Evolutionary conservation across 257 asterid species (phyloP).

Genomic region (Nicotiana sylvestris): DNA sequence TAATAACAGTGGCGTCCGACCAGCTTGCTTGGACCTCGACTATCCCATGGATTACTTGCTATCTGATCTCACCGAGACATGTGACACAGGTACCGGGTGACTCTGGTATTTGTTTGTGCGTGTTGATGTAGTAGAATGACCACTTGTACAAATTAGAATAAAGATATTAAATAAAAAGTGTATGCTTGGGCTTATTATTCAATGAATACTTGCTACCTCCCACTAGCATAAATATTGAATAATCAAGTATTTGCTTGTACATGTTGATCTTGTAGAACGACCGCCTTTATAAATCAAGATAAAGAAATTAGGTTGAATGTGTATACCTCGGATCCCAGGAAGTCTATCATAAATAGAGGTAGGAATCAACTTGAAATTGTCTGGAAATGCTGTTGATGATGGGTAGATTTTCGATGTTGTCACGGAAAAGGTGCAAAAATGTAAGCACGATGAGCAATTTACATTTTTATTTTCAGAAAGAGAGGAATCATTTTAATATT

Average conservation of each 20-base stretch:
- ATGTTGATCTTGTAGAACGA: neutral
- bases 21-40: constrained; percentile 3
- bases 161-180: neutral
- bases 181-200: neutral
- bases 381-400: neutral
- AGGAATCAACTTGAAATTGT: neutral
- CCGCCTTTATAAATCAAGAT: neutral
- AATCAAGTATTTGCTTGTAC: neutral
- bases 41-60: constrained; percentile 8
- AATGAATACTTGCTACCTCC: neutral
- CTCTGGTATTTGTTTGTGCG: neutral
- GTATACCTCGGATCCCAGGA: neutral
- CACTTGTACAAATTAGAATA: neutral
- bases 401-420: neutral
- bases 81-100: neutral
- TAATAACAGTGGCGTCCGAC: constrained; percentile 2
- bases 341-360: neutral
- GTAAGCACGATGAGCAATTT: neutral
- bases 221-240: neutral
- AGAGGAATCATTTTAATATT: neutral
- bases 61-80: neutral
- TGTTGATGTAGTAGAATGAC: neutral
- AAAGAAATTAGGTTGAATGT: neutral
- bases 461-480: too few species aligned
- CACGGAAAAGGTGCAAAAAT: neutral